Evolutionary conservation across 1,139 yeast species (phyloP).

Genomic region (Geotrichum cucujoidarum): DNA sequence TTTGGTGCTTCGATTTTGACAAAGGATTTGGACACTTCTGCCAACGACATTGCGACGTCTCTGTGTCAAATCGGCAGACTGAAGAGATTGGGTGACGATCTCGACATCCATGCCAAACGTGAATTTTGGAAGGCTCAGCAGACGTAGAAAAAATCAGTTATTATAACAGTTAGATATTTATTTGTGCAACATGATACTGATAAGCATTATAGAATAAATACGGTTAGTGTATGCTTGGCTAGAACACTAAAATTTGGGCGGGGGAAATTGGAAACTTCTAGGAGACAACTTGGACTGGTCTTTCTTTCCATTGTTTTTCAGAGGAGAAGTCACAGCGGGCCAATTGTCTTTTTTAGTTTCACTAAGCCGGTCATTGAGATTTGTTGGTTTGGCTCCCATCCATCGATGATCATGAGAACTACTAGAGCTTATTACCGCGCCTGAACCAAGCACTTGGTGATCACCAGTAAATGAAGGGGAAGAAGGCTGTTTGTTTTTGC

Average conservation of each 20-base stretch:
- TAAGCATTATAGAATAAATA: not conserved
- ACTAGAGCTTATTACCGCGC: conserved; percentile 3
- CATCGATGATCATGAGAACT: conserved; percentile 6
- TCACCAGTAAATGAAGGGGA: conserved; percentile 8
- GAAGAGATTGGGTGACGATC: conserved; percentile 33
- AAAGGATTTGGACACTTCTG: conserved; percentile 19
- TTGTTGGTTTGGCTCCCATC: conserved; percentile 1
- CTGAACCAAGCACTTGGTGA: conserved; percentile 9
- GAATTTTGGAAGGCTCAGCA: conserved; percentile 33
- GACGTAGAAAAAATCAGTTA: conserved; percentile 19
- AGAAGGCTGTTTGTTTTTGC: conserved; percentile 6
- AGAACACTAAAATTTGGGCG: conserved; percentile 6
- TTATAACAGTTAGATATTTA: no score
- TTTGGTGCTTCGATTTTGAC: conserved; percentile 24
- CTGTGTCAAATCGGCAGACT: conserved; percentile 35
- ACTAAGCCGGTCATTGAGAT: not conserved
- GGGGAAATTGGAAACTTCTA: conserved; percentile 18
- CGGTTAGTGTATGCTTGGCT: not conserved
- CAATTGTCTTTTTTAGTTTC: conserved; percentile 1
- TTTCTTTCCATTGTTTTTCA: not conserved
- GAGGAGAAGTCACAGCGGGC: conserved; percentile 3
- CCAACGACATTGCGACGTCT: conserved; percentile 25
- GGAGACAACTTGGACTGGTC: conserved; percentile 12
- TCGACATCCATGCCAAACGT: conserved; percentile 32
- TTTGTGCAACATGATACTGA: conserved; percentile 1